Evolutionary conservation across 2,329 filamentous ascomycete genomes (phyloP), one percentile per base, ranked within the genome.

Genomic region (Penicillium sp.): DNA sequence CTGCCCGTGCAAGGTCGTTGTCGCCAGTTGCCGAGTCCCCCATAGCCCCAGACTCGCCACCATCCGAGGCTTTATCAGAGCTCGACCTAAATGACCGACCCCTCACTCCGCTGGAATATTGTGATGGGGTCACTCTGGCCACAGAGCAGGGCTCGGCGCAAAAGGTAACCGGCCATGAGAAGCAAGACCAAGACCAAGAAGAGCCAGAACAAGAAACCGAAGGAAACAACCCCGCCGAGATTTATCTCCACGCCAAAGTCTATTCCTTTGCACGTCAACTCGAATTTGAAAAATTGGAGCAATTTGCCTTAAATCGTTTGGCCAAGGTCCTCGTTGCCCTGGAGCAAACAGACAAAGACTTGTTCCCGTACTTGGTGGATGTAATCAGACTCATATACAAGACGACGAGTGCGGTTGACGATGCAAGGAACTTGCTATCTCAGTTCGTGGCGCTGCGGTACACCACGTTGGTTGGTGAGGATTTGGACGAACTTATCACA

Each of bases 401-500:
- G 3, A 51, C 41, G 8, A 59, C 53, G 11, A 33, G 5, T 11
- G 7, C 16, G 3, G 13, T 15, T 16, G 48, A 57, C 13, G 33
- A 44, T n/a, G 53, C 53, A 10, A 40, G 53, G 11, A 31, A 59
- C 13, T 39, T 59, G 19, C 25, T 59, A 6, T 52, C 57, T 15
- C 57, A 59, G 29, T 59, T 51, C 10, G 53, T 56, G 9, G 57
- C 57, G 1, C 34, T 56, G 16, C 50, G 43, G 2, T 59, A 59
- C 7, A 47, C 41, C n/a, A 52, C 36, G 3, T 43, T 59, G 5
- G n/a, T 34, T 31, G 31, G 48, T 4, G 46, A 51, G 9, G 19
- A 41, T 9, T 2, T 56, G 16, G 48, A 48, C 7, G 16, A 41
- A 6, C 41, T 59, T n/a, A 48, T 55, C 1, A 19, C 53, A 16